These are phyloP conservation scores for Porodaedalea pini DNA, from an alignment of 1,284 basidiomycete genomes.

Conservation along the genomic window DNA sequence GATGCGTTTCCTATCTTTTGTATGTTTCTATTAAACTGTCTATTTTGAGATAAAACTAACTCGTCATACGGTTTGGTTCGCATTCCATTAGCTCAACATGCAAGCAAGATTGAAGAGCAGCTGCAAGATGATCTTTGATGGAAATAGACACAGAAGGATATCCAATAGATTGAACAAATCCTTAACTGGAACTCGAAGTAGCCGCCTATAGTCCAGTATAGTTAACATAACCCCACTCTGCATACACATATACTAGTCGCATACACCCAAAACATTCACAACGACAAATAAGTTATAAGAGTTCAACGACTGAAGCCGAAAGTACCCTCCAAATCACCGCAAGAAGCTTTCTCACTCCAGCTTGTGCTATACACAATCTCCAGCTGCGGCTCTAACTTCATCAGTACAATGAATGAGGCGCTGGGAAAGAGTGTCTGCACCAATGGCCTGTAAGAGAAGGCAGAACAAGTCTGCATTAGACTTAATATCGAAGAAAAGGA, in stretches of 20 bases:
- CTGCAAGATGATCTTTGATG: neutral
- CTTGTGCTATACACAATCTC: too few species aligned
- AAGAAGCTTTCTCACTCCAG: too few species aligned
- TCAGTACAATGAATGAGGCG: neutral
- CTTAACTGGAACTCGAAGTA: too few species aligned
- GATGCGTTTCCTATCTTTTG: conserved; percentile 22
- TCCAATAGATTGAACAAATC: too few species aligned
- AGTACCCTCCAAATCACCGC: too few species aligned
- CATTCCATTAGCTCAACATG: neutral
- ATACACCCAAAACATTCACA: too few species aligned
- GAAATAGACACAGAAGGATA: neutral
- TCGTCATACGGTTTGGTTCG: too few species aligned
- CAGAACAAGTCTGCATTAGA: neutral
- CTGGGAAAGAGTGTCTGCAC: neutral
- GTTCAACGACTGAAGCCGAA: too few species aligned
- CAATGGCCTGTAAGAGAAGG: neutral
- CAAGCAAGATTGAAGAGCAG: neutral
- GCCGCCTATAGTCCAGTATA: too few species aligned
- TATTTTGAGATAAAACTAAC: neutral
- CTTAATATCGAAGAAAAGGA: neutral
- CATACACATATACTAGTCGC: too few species aligned
- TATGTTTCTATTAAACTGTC: conserved; percentile 16
- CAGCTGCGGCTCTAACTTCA: neutral
- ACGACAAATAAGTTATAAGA: too few species aligned
- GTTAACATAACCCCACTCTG: too few species aligned